These are phyloP conservation scores for Fusarium sp. DNA, from an alignment of 2,329 filamentous ascomycete species.

Conservation along the genomic window DNA sequence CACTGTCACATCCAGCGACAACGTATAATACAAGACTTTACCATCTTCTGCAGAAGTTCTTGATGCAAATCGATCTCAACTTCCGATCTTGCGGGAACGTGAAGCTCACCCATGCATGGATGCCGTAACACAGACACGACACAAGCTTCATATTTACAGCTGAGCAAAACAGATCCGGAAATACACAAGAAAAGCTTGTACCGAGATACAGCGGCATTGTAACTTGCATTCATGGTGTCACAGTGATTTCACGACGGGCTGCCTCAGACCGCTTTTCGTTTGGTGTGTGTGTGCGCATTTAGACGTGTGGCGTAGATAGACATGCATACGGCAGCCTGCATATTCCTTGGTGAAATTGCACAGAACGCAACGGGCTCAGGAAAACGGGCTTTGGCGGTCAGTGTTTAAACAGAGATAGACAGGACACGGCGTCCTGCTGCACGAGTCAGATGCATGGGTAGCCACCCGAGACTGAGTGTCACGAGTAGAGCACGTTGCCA, in stretches of 20 bases:
- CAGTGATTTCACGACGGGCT: neutral
- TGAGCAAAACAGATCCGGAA: neutral
- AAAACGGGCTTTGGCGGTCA: slow-evolving; percentile 23
- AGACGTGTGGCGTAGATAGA: slow-evolving; percentile 11
- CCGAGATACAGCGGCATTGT: neutral
- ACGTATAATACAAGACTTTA: neutral
- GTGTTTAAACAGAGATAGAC: neutral
- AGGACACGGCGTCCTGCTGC: slow-evolving; percentile 19
- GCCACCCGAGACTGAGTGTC: slow-evolving; percentile 38
- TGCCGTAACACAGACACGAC: slow-evolving; percentile 19
- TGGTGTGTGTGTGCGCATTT: neutral
- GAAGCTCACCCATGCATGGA: neutral
- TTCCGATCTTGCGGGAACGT: slow-evolving; percentile 8
- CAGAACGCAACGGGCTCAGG: neutral
- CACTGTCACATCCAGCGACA: slow-evolving; percentile 18
- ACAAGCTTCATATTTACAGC: slow-evolving; percentile 20
- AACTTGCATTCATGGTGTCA: neutral
- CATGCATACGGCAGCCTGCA: slow-evolving; percentile 25
- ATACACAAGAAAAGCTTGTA: neutral
- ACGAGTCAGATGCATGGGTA: slow-evolving; percentile 26
- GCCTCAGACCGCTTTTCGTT: neutral
- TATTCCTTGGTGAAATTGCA: neutral
- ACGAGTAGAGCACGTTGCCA: slow-evolving; percentile 34
- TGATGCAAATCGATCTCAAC: neutral
- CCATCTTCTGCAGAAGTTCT: slow-evolving; percentile 6